Evolutionary conservation across 1,139 yeast genomes (phyloP).

Genomic region (Williopsis jadinii): DNA sequence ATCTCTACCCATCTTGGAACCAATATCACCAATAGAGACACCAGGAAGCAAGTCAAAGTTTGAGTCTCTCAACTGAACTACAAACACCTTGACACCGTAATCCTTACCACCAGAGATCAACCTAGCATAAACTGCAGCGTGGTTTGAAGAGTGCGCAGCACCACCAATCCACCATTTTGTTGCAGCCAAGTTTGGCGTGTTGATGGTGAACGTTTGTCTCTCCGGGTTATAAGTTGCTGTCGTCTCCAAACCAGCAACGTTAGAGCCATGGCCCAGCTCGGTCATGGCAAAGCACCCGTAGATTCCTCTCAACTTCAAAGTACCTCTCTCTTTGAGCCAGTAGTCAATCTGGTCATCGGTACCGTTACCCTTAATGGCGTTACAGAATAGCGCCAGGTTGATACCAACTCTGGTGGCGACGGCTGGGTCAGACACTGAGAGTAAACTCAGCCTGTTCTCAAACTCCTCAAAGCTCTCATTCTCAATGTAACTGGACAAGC

Average conservation of each 20-base stretch:
- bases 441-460: conserved; percentile 32
- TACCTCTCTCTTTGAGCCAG: conserved; percentile 75
- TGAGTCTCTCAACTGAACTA: conserved; percentile 78
- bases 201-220: conserved; percentile 62
- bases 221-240: conserved; percentile 71
- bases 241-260: conserved; percentile 90
- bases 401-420: conserved; percentile 64
- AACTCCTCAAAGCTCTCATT: conserved; percentile 38
- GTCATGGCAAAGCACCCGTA: conserved; percentile 96
- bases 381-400: conserved; percentile 63
- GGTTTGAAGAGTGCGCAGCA: conserved; percentile 91
- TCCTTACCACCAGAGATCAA: conserved; percentile 76
- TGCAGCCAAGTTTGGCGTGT: conserved; percentile 87
- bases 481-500: conserved; percentile 43
- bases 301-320: conserved; percentile 53
- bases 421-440: conserved; percentile 48
- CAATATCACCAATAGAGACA: conserved; percentile 81
- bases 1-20: conserved; percentile 81
- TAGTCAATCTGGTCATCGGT: conserved; percentile 50
- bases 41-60: conserved; percentile 71
- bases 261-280: conserved; percentile 90
- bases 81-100: conserved; percentile 85
- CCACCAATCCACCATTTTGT: conserved; percentile 99
- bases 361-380: conserved; percentile 69
- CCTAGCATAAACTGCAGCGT: conserved; percentile 75